Conservation (phyloP, 1,139 yeast genomes). For the Zygosaccharomyces sapae region DNA sequence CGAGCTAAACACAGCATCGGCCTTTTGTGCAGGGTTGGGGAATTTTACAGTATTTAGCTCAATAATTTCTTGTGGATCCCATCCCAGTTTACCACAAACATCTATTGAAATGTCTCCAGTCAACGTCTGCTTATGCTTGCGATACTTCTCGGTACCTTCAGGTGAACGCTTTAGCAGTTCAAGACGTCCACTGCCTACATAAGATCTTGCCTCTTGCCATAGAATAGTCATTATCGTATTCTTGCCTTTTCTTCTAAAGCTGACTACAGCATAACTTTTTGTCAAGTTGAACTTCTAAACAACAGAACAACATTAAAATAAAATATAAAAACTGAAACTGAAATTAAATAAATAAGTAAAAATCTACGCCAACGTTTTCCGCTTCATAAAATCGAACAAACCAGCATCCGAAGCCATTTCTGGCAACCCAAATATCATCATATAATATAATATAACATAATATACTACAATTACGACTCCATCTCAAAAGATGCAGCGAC, state of each 20-base stretch:
- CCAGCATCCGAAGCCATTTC: conserved; percentile 5
- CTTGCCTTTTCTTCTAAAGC: no score
- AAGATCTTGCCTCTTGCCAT: conserved; percentile 24
- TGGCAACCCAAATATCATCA: no score
- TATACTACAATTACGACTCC: neutral
- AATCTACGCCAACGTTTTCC: no score
- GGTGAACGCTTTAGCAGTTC: conserved; percentile 22
- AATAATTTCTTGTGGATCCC: conserved; percentile 23
- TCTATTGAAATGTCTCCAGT: conserved; percentile 20
- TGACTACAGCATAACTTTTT: no score
- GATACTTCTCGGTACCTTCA: conserved; percentile 22
- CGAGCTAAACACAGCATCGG: conserved; percentile 17
- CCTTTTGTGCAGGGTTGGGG: conserved; percentile 19
- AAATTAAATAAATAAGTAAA: no score
- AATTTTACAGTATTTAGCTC: conserved; percentile 17
- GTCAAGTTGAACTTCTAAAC: neutral
- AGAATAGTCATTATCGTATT: neutral
- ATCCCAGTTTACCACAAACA: conserved; percentile 22
- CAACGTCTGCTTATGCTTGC: conserved; percentile 21
- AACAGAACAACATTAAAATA: neutral
- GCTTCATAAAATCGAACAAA: neutral
- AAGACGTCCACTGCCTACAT: conserved; percentile 23
- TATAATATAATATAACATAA: no score
- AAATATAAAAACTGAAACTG: neutral
- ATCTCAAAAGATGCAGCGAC: conserved; percentile 18